Conservation (phyloP, 2,329 filamentous ascomycete species). For the Fusarium temperatum region DNA sequence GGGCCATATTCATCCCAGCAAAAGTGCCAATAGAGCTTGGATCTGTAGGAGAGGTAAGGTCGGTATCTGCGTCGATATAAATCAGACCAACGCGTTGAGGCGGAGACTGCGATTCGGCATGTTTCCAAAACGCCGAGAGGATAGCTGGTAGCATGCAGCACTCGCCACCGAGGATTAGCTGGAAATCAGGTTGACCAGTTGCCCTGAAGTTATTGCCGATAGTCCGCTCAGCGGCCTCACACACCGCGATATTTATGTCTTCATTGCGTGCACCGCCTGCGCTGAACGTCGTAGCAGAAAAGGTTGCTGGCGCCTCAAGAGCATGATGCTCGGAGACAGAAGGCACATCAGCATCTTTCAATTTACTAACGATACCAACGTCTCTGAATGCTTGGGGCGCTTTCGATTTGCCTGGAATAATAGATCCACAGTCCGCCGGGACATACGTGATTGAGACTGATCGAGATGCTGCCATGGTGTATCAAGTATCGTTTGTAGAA, state of each 20-base stretch:
- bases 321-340: constrained; percentile 14
- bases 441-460: constrained; percentile 29
- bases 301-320: constrained; percentile 15
- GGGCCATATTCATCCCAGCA: constrained; percentile 37
- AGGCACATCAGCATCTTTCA: background rate
- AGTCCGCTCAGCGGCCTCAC: constrained; percentile 1
- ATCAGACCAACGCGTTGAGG: constrained; percentile 24
- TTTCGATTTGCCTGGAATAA: constrained; percentile 38
- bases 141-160: constrained; percentile 32
- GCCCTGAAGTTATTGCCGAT: background rate
- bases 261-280: constrained; percentile 22
- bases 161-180: constrained; percentile 31
- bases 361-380: background rate
- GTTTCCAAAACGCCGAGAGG: constrained; percentile 21
- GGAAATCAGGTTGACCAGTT: background rate
- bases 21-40: constrained; percentile 27
- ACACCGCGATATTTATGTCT: constrained; percentile 26
- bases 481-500: no score
- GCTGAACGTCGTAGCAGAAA: background rate
- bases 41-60: constrained; percentile 29
- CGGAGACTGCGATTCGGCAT: background rate
- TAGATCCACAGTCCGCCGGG: constrained; percentile 33
- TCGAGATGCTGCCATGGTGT: constrained; percentile 9
- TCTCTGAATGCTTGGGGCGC: constrained; percentile 31
- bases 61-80: constrained; percentile 38